These are phyloP conservation scores for Agrostemma githago DNA, from an alignment of 148 eudicot genomes.

Conservation along the genomic window DNA sequence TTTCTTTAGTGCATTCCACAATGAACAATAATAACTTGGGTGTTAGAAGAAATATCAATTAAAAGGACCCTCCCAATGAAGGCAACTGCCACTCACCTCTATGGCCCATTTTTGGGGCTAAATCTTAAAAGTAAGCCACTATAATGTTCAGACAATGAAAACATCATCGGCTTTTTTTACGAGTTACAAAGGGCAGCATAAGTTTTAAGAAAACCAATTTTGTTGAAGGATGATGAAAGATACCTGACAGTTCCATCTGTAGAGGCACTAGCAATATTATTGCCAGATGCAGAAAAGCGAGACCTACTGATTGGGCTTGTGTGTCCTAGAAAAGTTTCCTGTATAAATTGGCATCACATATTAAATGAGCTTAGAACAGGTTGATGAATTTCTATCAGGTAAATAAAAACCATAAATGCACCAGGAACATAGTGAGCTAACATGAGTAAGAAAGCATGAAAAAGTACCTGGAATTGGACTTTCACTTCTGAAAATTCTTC, in stretches of 20 bases:
- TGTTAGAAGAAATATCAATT: neutral
- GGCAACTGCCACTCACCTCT: neutral
- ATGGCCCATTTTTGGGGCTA: neutral
- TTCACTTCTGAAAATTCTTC: slow-evolving; percentile 86
- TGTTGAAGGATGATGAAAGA: neutral
- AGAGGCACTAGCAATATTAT: slow-evolving; percentile 97
- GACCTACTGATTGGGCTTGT: slow-evolving; percentile 89
- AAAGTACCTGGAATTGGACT: slow-evolving; percentile 71
- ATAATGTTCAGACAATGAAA: neutral
- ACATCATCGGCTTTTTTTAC: neutral
- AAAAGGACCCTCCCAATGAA: neutral
- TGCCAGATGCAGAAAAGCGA: slow-evolving; percentile 92
- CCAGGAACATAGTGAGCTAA: slow-evolving; percentile 6
- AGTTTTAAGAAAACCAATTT: neutral
- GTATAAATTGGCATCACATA: slow-evolving; percentile 13
- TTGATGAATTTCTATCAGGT: neutral
- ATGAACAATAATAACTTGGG: neutral
- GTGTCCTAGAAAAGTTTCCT: slow-evolving; percentile 95
- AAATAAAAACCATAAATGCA: neutral
- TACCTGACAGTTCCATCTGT: slow-evolving; percentile 97
- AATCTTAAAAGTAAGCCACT: neutral
- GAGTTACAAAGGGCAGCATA: neutral
- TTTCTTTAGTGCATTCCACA: neutral
- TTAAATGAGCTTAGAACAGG: neutral
- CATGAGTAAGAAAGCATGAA: neutral